Percentiles rank a stretch among this genome's conserved stretches.
phyloP scores from a whole-genome alignment of 495 filamentous ascomycete species.

The Barbatosphaeria neglecta region DNA sequence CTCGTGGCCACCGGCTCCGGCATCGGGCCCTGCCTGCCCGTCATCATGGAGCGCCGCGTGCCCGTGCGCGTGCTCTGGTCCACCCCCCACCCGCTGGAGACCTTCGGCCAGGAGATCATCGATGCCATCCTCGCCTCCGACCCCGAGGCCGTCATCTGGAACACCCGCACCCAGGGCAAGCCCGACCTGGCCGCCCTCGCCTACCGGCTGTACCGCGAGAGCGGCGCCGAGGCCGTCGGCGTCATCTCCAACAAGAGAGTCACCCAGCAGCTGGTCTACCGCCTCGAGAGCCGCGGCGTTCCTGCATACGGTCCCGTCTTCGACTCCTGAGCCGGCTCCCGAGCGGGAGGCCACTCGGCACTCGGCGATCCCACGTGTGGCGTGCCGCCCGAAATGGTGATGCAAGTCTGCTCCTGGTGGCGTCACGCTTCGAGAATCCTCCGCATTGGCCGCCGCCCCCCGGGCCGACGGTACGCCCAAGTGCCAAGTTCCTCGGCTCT shows the following conservation, averaged over 20 bases:
- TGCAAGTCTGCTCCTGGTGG: too few species aligned
- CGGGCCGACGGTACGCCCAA: too few species aligned
- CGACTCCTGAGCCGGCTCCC: slow-evolving; percentile 39
- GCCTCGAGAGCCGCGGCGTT: slow-evolving; percentile 50
- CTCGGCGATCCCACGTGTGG: too few species aligned
- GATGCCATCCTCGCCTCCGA: slow-evolving; percentile 19
- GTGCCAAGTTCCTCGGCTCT: too few species aligned
- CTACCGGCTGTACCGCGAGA: slow-evolving; percentile 40
- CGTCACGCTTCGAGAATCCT: too few species aligned
- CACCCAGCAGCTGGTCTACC: slow-evolving; percentile 52
- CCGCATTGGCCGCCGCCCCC: too few species aligned
- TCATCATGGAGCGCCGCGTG: slow-evolving; percentile 17
- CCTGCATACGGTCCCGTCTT: slow-evolving; percentile 63
- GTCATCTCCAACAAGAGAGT: slow-evolving; percentile 55
- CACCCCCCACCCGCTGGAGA: slow-evolving; percentile 23
- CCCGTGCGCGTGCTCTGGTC: slow-evolving; percentile 26
- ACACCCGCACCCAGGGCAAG: slow-evolving; percentile 23
- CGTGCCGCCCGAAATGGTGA: too few species aligned
- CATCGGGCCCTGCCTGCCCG: slow-evolving; percentile 47
- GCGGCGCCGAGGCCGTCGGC: slow-evolving; percentile 52
- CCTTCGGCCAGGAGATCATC: slow-evolving; percentile 26
- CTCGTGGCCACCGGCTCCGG: slow-evolving; percentile 62
- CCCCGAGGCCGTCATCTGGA: slow-evolving; percentile 24
- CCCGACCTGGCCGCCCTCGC: slow-evolving; percentile 36
- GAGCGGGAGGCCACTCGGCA: background rate